Percentiles rank a stretch among this genome's conserved stretches.
Conservation (phyloP, 192 early-diverging fungal species). For the Obelidium mucronatum region DNA sequence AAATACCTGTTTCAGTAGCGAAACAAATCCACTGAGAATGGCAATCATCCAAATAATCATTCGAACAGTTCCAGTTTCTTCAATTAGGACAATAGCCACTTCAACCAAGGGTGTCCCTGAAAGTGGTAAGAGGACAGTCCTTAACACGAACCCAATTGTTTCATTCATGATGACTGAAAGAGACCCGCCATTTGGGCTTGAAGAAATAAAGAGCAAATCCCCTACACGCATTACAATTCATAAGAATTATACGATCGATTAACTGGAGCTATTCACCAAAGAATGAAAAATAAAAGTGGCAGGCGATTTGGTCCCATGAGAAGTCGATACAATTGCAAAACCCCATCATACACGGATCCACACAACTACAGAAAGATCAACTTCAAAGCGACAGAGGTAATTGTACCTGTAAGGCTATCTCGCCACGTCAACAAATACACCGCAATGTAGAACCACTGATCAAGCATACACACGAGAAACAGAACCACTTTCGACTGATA, state of each 20-base stretch:
- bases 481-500: conserved; percentile 92
- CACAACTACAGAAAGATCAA: too few relatives aligned
- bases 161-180: not conserved
- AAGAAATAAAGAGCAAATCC: not conserved
- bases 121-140: conserved; percentile 6
- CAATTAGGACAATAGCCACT: not conserved
- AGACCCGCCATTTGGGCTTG: not conserved
- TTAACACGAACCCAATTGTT: not conserved
- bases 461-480: conserved; percentile 90
- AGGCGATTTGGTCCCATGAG: too few relatives aligned
- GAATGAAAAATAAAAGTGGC: too few relatives aligned
- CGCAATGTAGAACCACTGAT: conserved; percentile 91
- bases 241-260: too few relatives aligned
- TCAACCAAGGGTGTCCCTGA: conserved; percentile 14
- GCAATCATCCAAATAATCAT: conserved; percentile 22
- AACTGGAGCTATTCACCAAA: too few relatives aligned
- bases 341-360: too few relatives aligned
- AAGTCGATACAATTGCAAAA: too few relatives aligned
- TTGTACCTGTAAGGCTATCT: too few relatives aligned
- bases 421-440: conserved; percentile 66
- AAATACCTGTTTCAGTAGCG: conserved; percentile 71
- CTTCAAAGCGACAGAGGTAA: too few relatives aligned
- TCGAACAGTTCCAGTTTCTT: conserved; percentile 9
- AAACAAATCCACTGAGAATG: conserved; percentile 73
- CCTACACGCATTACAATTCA: too few relatives aligned